Evolutionary conservation across 768 basidiomycete species (phyloP).

Genomic region (Brasilioporus rufonigricans): DNA sequence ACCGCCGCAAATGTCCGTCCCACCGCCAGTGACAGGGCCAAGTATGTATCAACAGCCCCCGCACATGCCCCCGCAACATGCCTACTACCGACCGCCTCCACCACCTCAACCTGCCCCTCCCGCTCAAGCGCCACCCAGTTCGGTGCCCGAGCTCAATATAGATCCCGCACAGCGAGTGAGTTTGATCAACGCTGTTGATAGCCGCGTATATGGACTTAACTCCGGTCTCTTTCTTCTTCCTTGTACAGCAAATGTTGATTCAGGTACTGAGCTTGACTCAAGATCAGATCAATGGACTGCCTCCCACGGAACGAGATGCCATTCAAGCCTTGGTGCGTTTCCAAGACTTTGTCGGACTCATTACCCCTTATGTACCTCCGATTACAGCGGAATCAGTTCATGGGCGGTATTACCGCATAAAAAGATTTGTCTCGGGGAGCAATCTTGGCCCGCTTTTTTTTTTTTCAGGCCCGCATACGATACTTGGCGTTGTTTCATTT

Average conservation of each 20-base stretch:
- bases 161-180: conserved; percentile 52
- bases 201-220: neutral
- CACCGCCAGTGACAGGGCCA: conserved; percentile 25
- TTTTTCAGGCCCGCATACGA: neutral
- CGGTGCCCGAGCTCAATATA: conserved; percentile 38
- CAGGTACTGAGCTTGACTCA: conserved; percentile 81
- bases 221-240: neutral
- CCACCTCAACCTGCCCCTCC: conserved; percentile 30
- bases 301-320: conserved; percentile 72
- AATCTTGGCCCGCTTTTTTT: neutral
- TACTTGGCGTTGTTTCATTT: neutral
- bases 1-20: conserved; percentile 31
- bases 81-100: conserved; percentile 32
- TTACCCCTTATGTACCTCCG: neutral
- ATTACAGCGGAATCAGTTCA: conserved; percentile 34
- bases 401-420: conserved; percentile 32
- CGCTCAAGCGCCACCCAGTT: conserved; percentile 28
- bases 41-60: conserved; percentile 33
- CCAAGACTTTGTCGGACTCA: neutral
- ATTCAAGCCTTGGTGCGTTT: conserved; percentile 74
- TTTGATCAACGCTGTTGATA: conserved; percentile 3
- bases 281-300: conserved; percentile 80
- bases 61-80: conserved; percentile 31
- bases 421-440: neutral
- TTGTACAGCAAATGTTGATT: conserved; percentile 68